Evolutionary conservation across 768 basidiomycete species (phyloP), one percentile per base, ranked within the genome.

Genomic region (Rhizopogon vulgaris): DNA sequence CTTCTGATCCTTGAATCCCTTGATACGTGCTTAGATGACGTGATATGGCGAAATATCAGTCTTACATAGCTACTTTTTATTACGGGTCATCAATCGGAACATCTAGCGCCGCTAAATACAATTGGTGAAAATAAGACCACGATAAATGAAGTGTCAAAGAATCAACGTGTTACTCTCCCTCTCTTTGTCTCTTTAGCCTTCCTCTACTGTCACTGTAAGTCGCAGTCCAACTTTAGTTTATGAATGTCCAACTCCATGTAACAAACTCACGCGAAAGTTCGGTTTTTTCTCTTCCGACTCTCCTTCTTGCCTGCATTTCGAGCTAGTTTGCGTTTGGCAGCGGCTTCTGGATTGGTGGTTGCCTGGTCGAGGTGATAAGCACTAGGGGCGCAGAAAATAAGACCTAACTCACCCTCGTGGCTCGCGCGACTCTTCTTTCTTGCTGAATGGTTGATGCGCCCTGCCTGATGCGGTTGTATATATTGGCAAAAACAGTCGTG

Each of bases 391-490:
- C 14, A 28, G 30, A 27, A 3, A 34, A 17, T 25, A 17, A 50
- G 45, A 25, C 25, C 30, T 6, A 56, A 54, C 73, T 6, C 42
- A 79, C 81, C 73, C 73, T 68, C 27, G 76, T 67, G 30, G 78
- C 78, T 36, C 78, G 70, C 0, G 78, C 79, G 0, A 79, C 78
- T 63, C 84, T 86, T 28, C 95, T 76, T 41, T 87, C 90, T 50
- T 85, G 77, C 51, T 85, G 78, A 12, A 90, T 76, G 24, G 74
- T 77, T 22, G 85, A 68, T 1, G 81, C 79, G 28, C 79, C 73
- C 63, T 92, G 86, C 37, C 93, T 78, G 50, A 97, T 86, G 53
- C 78, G 78, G 58, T 84, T 92, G 72, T 96, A 96, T 0, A 78
- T 77, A 10, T 68, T 66, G 1, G 93, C 81, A 67, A 96, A 98